These are phyloP conservation scores for Hanseniaspora guilliermondii DNA, from an alignment of 805 yeast genomes.

Conservation along the genomic window DNA sequence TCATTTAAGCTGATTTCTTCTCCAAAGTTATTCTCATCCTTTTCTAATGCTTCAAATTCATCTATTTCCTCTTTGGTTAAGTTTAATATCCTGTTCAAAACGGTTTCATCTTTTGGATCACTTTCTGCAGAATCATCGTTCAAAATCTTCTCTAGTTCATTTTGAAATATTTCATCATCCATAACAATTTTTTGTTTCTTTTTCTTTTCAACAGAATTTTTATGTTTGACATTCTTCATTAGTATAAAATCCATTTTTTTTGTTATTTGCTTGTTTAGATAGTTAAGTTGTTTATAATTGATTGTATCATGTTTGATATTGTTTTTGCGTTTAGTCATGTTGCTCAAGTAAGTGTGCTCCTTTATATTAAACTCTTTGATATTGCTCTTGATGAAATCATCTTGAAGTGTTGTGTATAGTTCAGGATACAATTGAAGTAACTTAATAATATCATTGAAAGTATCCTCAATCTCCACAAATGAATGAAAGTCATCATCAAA, in stretches of 20 bases:
- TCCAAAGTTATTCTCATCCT: constrained; percentile 31
- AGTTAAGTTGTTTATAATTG: constrained; percentile 11
- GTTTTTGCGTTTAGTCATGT: constrained; percentile 51
- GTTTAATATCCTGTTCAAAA: constrained; percentile 14
- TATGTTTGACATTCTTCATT: constrained; percentile 9
- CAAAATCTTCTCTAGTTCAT: constrained; percentile 13
- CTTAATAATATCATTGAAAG: constrained; percentile 53
- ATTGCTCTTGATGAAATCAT: constrained; percentile 14
- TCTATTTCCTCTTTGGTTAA: constrained; percentile 40
- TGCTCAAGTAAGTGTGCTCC: constrained; percentile 37
- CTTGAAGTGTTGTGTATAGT: constrained; percentile 30
- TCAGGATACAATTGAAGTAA: constrained; percentile 53
- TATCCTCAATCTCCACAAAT: constrained; percentile 55
- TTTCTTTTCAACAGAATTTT: neutral
- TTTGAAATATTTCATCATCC: constrained; percentile 22
- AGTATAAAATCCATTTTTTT: neutral
- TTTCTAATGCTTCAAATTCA: constrained; percentile 40
- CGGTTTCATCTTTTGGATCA: neutral
- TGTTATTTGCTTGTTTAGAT: neutral
- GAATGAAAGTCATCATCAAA: constrained; percentile 30
- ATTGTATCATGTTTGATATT: constrained; percentile 31
- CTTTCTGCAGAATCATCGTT: constrained; percentile 5
- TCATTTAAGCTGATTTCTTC: constrained; percentile 40
- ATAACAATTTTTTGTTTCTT: constrained; percentile 8
- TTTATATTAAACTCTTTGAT: constrained; percentile 21